These are phyloP conservation scores for Neofusicoccum kwambonambiense DNA, from an alignment of 2,329 filamentous ascomycete genomes.

Conservation along the genomic window DNA sequence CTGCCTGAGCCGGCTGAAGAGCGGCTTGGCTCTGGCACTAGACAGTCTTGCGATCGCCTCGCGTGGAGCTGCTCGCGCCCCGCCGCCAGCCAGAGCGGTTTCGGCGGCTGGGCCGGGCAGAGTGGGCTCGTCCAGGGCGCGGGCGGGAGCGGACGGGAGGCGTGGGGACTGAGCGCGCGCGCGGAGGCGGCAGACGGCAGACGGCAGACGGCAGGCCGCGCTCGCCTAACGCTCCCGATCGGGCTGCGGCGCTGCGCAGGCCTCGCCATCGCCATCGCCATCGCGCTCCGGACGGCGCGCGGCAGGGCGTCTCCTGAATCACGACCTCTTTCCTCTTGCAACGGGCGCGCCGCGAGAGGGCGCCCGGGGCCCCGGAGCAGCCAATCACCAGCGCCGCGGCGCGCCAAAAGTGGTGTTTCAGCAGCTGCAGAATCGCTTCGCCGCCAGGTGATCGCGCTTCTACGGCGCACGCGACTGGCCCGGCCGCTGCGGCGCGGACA, in stretches of 20 bases:
- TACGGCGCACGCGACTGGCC: background rate
- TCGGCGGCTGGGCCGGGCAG: background rate
- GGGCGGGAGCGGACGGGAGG: slow-evolving; percentile 12
- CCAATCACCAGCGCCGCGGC: background rate
- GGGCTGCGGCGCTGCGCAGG: background rate
- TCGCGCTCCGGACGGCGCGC: no score
- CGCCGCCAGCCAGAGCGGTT: background rate
- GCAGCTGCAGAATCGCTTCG: slow-evolving; percentile 2
- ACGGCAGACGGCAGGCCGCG: background rate
- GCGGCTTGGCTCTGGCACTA: background rate
- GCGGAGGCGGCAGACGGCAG: no score
- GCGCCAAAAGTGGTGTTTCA: slow-evolving; percentile 5
- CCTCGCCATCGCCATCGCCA: background rate
- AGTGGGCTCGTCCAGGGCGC: background rate
- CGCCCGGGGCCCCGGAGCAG: background rate
- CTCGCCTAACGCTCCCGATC: background rate
- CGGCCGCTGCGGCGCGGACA: background rate
- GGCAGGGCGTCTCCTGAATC: slow-evolving; percentile 6
- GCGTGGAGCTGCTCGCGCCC: slow-evolving; percentile 2
- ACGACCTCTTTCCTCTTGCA: background rate
- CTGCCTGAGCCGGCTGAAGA: background rate
- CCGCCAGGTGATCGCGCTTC: slow-evolving; percentile 7
- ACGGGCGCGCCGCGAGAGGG: background rate
- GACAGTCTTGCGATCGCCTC: background rate
- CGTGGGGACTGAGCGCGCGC: background rate